phyloP scores from a whole-genome alignment of 1,284 basidiomycete species.

The Tremellales sp. region DNA sequence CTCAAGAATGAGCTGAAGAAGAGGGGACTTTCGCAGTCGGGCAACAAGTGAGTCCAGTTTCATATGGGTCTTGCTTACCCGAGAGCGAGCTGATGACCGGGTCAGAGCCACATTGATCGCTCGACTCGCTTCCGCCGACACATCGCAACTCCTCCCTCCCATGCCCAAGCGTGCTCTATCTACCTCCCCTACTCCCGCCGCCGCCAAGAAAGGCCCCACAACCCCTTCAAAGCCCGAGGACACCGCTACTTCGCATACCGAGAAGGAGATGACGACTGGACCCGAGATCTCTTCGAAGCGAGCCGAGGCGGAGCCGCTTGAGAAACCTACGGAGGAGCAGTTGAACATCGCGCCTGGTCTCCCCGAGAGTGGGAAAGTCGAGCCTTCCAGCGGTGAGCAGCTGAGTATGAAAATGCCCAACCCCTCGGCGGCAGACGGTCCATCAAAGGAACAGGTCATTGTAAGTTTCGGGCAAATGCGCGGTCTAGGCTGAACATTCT shows the following conservation, averaged over 20 bases:
- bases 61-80: neutral
- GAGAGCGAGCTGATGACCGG: neutral
- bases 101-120: conserved; percentile 23
- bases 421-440: conserved; percentile 7
- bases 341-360: conserved; percentile 37
- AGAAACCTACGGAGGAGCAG: conserved; percentile 19
- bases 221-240: neutral
- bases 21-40: conserved; percentile 63
- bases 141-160: conserved; percentile 31
- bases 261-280: conserved; percentile 20
- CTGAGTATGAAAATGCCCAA: conserved; percentile 25
- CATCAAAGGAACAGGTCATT: conserved; percentile 31
- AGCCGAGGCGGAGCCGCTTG: conserved; percentile 22
- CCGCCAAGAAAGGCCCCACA: conserved; percentile 2
- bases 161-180: conserved; percentile 19
- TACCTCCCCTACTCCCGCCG: conserved; percentile 7
- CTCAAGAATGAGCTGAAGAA: conserved; percentile 63
- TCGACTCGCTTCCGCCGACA: conserved; percentile 36
- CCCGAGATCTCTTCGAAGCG: conserved; percentile 17
- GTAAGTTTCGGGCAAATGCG: conserved; percentile 19
- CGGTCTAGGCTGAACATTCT: neutral
- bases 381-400: neutral
- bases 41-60: conserved; percentile 48
- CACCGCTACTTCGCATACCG: conserved; percentile 1
- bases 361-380: conserved; percentile 23